phyloP scores from a whole-genome alignment of 169 alveolate species.

The Eimeria sp. region DNA sequence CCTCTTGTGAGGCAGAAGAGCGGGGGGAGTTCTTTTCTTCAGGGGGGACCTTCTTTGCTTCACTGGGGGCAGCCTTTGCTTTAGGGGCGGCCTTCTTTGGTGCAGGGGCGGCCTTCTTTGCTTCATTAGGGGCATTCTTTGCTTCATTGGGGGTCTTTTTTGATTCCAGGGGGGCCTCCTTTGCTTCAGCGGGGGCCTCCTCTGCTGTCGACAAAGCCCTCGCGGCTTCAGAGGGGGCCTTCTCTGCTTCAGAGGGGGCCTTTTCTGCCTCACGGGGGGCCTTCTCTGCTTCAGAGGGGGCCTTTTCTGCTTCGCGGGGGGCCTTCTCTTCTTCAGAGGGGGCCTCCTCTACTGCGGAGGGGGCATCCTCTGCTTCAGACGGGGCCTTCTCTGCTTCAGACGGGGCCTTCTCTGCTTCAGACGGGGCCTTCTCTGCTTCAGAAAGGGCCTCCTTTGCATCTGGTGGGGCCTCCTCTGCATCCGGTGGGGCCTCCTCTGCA shows the following conservation, averaged over 20 bases:
- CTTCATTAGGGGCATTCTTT: background rate
- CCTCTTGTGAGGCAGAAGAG: background rate
- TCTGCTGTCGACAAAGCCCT: no score
- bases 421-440: no score
- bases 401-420: no score
- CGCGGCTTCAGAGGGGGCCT: background rate
- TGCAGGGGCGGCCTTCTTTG: background rate
- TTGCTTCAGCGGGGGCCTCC: no score
- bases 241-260: background rate
- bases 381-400: no score
- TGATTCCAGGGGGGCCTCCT: no score
- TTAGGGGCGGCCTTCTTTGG: background rate
- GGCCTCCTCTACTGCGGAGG: background rate
- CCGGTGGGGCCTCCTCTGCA: background rate
- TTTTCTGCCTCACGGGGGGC: no score
- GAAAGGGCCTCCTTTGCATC: no score
- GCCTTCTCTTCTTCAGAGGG: background rate
- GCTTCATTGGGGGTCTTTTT: background rate
- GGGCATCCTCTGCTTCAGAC: no score
- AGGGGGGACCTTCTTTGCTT: background rate
- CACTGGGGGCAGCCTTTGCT: background rate
- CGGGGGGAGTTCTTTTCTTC: background rate
- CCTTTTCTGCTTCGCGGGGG: background rate
- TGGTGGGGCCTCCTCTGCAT: no score
- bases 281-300: background rate